Conservation (phyloP, 2,329 filamentous ascomycete species). For the Westerdykella sp. region DNA sequence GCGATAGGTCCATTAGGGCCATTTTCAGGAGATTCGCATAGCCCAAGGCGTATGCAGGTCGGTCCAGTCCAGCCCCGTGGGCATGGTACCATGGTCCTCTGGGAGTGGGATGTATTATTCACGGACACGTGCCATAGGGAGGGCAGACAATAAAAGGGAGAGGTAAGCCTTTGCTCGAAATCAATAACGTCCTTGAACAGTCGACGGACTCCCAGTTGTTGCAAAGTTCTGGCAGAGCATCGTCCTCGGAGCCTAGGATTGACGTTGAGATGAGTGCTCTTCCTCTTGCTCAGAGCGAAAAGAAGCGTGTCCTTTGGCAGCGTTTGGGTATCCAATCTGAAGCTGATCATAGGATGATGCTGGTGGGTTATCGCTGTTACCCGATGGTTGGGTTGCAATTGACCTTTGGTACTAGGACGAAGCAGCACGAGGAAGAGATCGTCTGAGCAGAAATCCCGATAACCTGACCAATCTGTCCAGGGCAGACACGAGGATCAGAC, state of each 20-base stretch:
- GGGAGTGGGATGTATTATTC: too few relatives aligned
- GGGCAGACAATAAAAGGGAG: too few relatives aligned
- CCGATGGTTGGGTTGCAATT: conserved; percentile 1
- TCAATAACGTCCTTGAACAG: conserved; percentile 2
- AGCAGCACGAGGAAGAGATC: conserved; percentile 38
- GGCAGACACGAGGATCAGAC: conserved; percentile 21
- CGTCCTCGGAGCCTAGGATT: background rate
- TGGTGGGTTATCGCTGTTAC: conserved; percentile 28
- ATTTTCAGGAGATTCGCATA: too few relatives aligned
- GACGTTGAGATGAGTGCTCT: conserved; percentile 9
- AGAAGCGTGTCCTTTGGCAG: conserved; percentile 41
- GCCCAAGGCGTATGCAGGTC: too few relatives aligned
- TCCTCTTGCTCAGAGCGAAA: conserved; percentile 40
- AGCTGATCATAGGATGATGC: conserved; percentile 40
- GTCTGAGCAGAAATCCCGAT: conserved; percentile 35
- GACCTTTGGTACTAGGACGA: conserved; percentile 33
- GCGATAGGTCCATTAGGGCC: too few relatives aligned
- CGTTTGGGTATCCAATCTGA: conserved; percentile 37
- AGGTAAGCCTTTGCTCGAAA: background rate
- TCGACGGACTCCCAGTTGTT: background rate
- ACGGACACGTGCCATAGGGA: too few relatives aligned
- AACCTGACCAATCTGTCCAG: conserved; percentile 37
- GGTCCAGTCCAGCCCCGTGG: too few relatives aligned
- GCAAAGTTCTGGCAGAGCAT: background rate
- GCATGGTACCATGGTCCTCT: too few relatives aligned